Evolutionary conservation across 2,329 filamentous ascomycete species (phyloP), one percentile per base, ranked within the genome.

Genomic region (Colletotrichum chlorophyti): DNA sequence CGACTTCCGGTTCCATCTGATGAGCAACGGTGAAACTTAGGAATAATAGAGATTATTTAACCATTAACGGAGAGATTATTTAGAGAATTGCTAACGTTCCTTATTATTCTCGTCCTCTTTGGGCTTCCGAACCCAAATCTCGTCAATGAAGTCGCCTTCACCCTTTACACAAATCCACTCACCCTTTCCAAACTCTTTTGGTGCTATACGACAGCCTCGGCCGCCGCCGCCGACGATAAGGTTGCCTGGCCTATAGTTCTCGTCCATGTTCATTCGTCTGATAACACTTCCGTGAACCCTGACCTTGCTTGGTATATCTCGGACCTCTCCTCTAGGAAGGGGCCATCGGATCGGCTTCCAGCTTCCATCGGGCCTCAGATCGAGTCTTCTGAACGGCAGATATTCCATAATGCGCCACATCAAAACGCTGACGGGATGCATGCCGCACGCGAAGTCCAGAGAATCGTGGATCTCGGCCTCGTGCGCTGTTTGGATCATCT

Each of bases 291-390:
- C 83, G 65, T 95, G 91, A 2, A 95, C 83, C 19, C 86, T 79
- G 1, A 87, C 90, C 51, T 88, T 79, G 8, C 83, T 72, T 0
- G 91, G 91, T 2, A 95, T 87, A 66, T 95, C 91, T 14, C 91
- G 83, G 0, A 89, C 85, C 72, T 94, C 91, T 9, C 91, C 91
- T 26, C 87, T 84, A 0, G 91, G 91, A 3, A 94, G 75, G 0
- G 91, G 91, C 89, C 91, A 94, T 8, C 86, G 80, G 64, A 95
- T 94, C 0, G 90, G 88, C 70, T 86, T 88, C 91, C 91, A 95
- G 0, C 84, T 85, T 0, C 90, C 90, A 61, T 93, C 88, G 0
- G 77, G 59, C 61, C 86, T 85, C 7, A 94, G 75, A 65, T 94
- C 91, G 89, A 95, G 93, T 21, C 91, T 81, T 1, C 89, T 83